Base-by-base conservation (phyloP, 768 basidiomycete genomes). In the Naganishia friedmannii region DNA sequence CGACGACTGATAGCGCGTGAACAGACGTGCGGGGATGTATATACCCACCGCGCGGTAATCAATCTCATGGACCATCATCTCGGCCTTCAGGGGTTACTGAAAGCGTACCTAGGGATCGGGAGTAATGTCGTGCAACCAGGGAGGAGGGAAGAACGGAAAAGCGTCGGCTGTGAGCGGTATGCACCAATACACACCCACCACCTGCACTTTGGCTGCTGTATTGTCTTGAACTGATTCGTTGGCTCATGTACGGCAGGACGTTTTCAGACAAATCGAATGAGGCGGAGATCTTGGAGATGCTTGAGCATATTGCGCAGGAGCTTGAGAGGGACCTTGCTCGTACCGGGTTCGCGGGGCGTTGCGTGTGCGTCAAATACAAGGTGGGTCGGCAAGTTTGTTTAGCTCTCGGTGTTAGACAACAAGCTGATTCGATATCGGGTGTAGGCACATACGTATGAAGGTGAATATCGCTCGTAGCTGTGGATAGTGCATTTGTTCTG, bases 281-380 rank as follows among this genome's bases (percentile, higher is more conserved):
- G 69, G 84, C 85, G 1, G 85, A 85, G 69, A 90, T 96, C 21
- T 77, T 93, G 37, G 82, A 85, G 17, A 92, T 90, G 78, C 85
- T 99, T 0, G 86, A 90, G 28, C 88, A 91, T 67, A 87, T 96
- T 42, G 89, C 93, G 0, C 85, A 85, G 1, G 90, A 92, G 74
- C 86, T 99, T 15, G 90, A 87, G 76, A 84, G 85, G 53, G 93
- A 96, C 77, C 88, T 97, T 86, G 82, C 84, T 31, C 80, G 85
- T n/a, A 84, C 85, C 54, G 89, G 90, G 34, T 99, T 92, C 88
- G 85, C 87, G 8, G 95, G 92, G 9, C 87, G 89, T 73, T 96
- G 92, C 0, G 85, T 98, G 37, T 95, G 92, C 0, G 84, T 98
- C 60, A 96, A 95, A 79, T 93, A 89, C 79, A 99, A 99, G 73